Evolutionary conservation across 2,329 filamentous ascomycete species (phyloP), one percentile per base, ranked within the genome.

Genomic region (Escovopsis sp.): DNA sequence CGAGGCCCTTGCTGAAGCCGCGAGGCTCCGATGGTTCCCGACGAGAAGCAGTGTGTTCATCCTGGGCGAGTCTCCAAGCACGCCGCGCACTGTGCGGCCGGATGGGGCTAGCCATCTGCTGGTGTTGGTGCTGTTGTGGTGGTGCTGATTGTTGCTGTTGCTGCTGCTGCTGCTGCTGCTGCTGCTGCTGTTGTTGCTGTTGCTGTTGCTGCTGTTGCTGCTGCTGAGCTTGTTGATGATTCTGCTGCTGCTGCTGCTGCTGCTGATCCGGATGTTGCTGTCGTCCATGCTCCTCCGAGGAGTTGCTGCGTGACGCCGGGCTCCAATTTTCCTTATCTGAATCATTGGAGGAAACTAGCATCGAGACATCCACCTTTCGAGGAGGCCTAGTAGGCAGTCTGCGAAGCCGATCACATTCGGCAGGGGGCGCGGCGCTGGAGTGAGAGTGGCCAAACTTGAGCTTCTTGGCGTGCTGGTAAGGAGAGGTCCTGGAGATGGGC

Each of bases 291-390:
- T 36, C 43, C 35, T 43, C 48, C 16, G 41, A 56, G 35, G 55
- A 47, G 41, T 58, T 61, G 8, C 56, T 63, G 29, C 65, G 62
- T 42, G 65, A 64, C 42, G 63, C 65, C 2, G 65, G 77, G 49
- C 63, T 72, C 70, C 85, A 92, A 51, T 96, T 96, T 61, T 96
- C 88, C 60, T 96, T 96, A 54, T 96, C 88, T 1, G 85, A 94
- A 48, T 94, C 87, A 33, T 54, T 42, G 6, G 56, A 52, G 17
- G 56, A 61, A 10, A 56, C 48, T 31, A 62, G 44, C 47, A 55
- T 55, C 5, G 54, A 55, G 13, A 60, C 48, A 39, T 63, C 65
- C 34, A 58, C 54, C 38, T 57, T 58, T 17, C 50, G 38, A 10
- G 37, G 33, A 23, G 41, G 43, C 18, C 50, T 38, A 10, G 36